Evolutionary conservation across 2,329 filamentous ascomycete genomes (phyloP), one percentile per base, ranked within the genome.

Genomic region (Trichoderma sp.): DNA sequence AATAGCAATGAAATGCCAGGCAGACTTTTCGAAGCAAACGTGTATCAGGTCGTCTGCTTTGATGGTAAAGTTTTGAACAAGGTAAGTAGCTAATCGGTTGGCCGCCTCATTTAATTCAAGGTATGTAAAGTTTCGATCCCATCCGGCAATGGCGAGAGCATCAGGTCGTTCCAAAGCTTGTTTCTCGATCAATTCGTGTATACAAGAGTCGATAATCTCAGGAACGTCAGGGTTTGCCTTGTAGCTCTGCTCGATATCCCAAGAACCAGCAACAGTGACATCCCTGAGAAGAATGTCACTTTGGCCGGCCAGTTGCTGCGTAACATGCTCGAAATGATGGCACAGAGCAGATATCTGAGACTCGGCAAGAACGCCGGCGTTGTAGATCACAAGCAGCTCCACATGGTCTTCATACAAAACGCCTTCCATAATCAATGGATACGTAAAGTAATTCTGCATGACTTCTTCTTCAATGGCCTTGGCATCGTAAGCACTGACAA

Each of bases 11-110:
- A 73, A 27, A 6, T 69, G 43, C 72, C 72, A 74, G 0, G 67
- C 59, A 0, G 74, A 76, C 37, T 79, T 79, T 14, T 77, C 75
- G 19, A 78, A 77, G 53, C 74, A 77, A 0, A 79, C 56, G 2
- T 73, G 73, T 0, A 78, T 71, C 3, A 71, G 19, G 4, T 71
- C 70, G 14, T 67, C 62, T 7, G 27, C 1, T 14, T 63, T 67
- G 6, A 71, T 24, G 1, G 11, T 2, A 27, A 59, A 67, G 1
- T 14, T 62, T 2, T 55, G n/a, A 1, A 57, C 11, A 2, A 71
- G 71, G 24, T 66, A n/a, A n/a, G 24, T 19, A 0, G 61, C 24
- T 33, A 69, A 49, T 21, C 55, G 53, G 13, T 69, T 69, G 16
- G 63, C 68, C 19, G 68, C 68, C n/a, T 53, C 31, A 24, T 60